These are phyloP conservation scores for Pythium chondricola DNA, from an alignment of 352 stramenopile genomes.

Conservation along the genomic window DNA sequence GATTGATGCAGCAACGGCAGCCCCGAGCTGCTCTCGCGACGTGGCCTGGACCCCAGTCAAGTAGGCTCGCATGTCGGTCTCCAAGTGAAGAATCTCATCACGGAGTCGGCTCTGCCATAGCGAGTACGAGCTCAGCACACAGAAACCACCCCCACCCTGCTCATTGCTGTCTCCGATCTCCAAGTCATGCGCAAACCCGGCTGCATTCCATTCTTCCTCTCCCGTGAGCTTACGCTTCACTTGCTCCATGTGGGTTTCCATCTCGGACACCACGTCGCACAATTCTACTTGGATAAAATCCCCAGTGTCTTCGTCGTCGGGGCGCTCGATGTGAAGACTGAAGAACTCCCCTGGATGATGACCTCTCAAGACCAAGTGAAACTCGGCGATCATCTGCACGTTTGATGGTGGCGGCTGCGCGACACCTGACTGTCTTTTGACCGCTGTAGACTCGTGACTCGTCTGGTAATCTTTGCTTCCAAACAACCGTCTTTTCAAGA, in stretches of 20 bases:
- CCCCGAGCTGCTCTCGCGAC: slow-evolving; percentile 8
- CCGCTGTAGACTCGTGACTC: no score
- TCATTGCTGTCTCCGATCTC: slow-evolving; percentile 17
- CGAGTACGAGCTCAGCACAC: slow-evolving; percentile 27
- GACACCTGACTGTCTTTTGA: no score
- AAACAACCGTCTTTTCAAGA: no score
- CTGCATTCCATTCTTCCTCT: slow-evolving; percentile 45
- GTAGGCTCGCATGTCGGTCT: slow-evolving; percentile 38
- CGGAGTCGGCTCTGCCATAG: slow-evolving; percentile 20
- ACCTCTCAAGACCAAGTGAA: slow-evolving; percentile 27
- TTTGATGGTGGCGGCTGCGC: no score
- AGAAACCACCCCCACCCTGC: slow-evolving; percentile 37
- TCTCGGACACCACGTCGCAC: slow-evolving; percentile 13
- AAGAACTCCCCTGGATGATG: slow-evolving; percentile 12
- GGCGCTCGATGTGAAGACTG: slow-evolving; percentile 11
- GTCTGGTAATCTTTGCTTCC: no score
- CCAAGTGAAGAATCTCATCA: slow-evolving; percentile 23
- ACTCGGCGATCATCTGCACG: slow-evolving; percentile 6
- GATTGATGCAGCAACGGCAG: slow-evolving; percentile 3
- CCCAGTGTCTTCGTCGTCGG: slow-evolving; percentile 1
- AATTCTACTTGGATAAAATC: slow-evolving; percentile 19
- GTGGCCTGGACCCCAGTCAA: slow-evolving; percentile 34
- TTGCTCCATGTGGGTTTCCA: slow-evolving; percentile 1
- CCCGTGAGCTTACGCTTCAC: slow-evolving; percentile 25
- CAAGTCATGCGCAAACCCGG: slow-evolving; percentile 23